A percentile compares a stretch with the other conserved stretches of the same genome.
Evolutionary conservation across 1,284 basidiomycete genomes (phyloP).

Genomic region (Laetiporus sulphureus): DNA sequence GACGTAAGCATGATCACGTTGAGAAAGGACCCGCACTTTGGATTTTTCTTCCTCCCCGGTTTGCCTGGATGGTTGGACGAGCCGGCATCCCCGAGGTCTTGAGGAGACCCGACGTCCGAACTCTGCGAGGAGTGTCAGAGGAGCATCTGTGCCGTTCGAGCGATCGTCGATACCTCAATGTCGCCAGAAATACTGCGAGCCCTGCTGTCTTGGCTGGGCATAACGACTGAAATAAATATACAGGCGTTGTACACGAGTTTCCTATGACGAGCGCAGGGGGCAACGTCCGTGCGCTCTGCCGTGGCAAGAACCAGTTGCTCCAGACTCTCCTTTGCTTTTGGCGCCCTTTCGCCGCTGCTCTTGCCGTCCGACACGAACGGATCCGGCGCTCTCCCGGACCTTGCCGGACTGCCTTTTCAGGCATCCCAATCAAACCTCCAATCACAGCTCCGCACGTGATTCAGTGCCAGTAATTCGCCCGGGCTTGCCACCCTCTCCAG

Average conservation of each 20-base stretch:
- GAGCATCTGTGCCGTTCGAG: neutral
- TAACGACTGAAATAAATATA: constrained; percentile 2
- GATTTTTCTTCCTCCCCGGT: constrained; percentile 81
- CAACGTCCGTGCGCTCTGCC: neutral
- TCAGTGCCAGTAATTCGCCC: neutral
- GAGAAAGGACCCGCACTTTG: constrained; percentile 48
- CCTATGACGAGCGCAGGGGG: neutral
- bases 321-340: neutral
- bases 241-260: neutral
- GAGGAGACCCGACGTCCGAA: constrained; percentile 56
- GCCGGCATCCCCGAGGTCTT: constrained; percentile 22
- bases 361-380: constrained; percentile 8
- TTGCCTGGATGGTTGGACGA: constrained; percentile 37
- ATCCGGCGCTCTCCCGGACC: constrained; percentile 3
- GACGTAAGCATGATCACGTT: constrained; percentile 29
- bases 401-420: no score
- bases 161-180: constrained; percentile 36
- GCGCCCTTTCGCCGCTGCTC: neutral
- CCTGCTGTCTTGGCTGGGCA: constrained; percentile 31
- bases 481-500: neutral
- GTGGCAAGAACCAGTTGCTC: neutral
- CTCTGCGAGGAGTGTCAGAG: constrained; percentile 32
- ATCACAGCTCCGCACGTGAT: neutral
- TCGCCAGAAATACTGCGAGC: constrained; percentile 55
- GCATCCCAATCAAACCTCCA: no score